Evolutionary conservation across 164 flowering plant species (phyloP).

Genomic region (Liriodendron chinense): DNA sequence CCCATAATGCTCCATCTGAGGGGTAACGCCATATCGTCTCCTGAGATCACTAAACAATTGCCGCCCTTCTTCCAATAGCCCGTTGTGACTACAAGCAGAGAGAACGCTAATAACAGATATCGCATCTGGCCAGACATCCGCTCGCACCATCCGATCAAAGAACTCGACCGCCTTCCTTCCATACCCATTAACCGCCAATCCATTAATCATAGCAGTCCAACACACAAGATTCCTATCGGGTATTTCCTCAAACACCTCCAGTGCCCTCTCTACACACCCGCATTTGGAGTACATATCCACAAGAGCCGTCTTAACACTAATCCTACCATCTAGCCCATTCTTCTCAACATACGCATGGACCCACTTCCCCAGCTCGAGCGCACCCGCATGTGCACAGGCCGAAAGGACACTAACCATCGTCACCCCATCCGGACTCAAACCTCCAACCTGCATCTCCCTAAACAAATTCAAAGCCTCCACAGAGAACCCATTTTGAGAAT

Average conservation of each 20-base stretch:
- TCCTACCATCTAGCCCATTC: conserved; percentile 6
- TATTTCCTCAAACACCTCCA: conserved; percentile 16
- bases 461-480: conserved; percentile 14
- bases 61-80: conserved; percentile 16
- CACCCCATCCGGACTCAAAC: conserved; percentile 47
- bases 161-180: conserved; percentile 10
- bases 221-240: conserved; percentile 14
- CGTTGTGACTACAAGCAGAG: conserved; percentile 17
- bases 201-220: conserved; percentile 20
- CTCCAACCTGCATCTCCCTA: conserved; percentile 15
- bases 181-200: conserved; percentile 18
- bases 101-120: conserved; percentile 4
- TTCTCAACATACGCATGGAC: conserved; percentile 15
- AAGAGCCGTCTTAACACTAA: conserved; percentile 18
- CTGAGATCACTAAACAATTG: conserved; percentile 6
- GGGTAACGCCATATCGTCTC: conserved; percentile 6
- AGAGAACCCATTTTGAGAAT: conserved; percentile 28
- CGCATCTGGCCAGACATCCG: conserved; percentile 11
- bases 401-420: conserved; percentile 50
- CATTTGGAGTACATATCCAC: conserved; percentile 17
- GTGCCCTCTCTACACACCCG: conserved; percentile 13
- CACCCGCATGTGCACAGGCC: conserved; percentile 41
- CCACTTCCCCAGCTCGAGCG: conserved; percentile 18
- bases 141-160: conserved; percentile 14
- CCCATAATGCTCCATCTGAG: conserved; percentile 22